Base-by-base conservation (phyloP, 2,329 filamentous ascomycete species). In the Stromatinia cepivora region DNA sequence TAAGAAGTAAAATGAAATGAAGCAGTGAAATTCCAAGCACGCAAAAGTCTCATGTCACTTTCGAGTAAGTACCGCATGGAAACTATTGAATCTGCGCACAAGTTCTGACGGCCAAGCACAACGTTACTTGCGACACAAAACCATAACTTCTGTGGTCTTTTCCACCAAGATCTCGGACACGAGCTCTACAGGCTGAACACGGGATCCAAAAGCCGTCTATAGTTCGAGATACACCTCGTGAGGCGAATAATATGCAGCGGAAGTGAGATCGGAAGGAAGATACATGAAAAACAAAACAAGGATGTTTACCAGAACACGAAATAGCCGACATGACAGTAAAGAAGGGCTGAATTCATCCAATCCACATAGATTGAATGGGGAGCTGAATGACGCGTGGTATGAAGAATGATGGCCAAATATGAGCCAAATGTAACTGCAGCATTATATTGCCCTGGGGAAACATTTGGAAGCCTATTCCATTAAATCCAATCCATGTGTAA, bases 1-100 rank as follows among this genome's bases (percentile, higher is more conserved):
- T 67, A 67, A 39, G 56, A 67, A 67, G 66, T 53, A 67, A 28
- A 67, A 62, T 39, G 15, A 53, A 67, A 59, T 46, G n/a, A 42
- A 52, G 46, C 61, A 64, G n/a, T 13, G 20, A 48, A 7, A 22
- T 36, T 34, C 28, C 17, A 61, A 59, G 22, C 42, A 61, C 9
- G 42, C n/a, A 59, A 50, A 25, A 25, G 7, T 25, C 7, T 22
- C 34, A 36, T 52, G 34, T 59, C n/a, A 34, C 45, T 61, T 13
- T 42, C 9, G 28, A 61, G 54, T 58, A 61, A 61, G 22, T 39
- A 34, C 31, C 15, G n/a, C 39, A 48, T 46, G 31, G 34, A 62
- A 20, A 67, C 66, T 67, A 67, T 67, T 45, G 66, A 62, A 62
- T 53, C 25, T 45, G 20, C 10, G 46, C 48, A 54, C 50, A 42